Percentiles rank a stretch among this genome's conserved stretches.
Conservation (phyloP, 2,329 filamentous ascomycete species). For the Emergomyces africanus region DNA sequence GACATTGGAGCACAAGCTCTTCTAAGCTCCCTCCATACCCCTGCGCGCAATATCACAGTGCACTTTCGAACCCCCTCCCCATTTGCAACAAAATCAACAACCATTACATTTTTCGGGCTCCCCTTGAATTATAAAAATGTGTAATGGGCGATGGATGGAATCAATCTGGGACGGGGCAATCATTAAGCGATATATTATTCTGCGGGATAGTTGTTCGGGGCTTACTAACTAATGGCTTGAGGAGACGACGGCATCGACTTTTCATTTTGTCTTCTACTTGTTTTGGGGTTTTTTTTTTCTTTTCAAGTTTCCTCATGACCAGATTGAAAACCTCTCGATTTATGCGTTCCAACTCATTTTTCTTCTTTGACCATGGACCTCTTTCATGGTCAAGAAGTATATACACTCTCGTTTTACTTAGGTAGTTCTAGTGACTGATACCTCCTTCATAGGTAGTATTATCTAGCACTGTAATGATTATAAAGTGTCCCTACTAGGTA, state of each 20-base stretch:
- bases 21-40: constrained; percentile 37
- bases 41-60: no score
- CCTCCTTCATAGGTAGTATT: no score
- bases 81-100: background rate
- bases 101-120: background rate
- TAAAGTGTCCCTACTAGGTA: no score
- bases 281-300: no score
- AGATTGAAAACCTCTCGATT: background rate
- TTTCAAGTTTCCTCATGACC: background rate
- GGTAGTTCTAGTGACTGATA: no score
- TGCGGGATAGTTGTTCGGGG: background rate
- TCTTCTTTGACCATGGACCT: background rate
- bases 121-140: background rate
- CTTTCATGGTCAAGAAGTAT: no score
- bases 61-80: no score
- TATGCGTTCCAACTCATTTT: background rate
- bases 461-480: no score
- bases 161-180: background rate
- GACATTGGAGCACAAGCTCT: constrained; percentile 97
- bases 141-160: background rate
- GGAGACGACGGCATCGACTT: background rate
- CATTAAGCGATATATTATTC: background rate
- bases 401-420: no score
- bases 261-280: background rate
- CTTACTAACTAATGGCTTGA: background rate